Conservation (phyloP, 768 basidiomycete species). For the Mycena chlorophos region DNA sequence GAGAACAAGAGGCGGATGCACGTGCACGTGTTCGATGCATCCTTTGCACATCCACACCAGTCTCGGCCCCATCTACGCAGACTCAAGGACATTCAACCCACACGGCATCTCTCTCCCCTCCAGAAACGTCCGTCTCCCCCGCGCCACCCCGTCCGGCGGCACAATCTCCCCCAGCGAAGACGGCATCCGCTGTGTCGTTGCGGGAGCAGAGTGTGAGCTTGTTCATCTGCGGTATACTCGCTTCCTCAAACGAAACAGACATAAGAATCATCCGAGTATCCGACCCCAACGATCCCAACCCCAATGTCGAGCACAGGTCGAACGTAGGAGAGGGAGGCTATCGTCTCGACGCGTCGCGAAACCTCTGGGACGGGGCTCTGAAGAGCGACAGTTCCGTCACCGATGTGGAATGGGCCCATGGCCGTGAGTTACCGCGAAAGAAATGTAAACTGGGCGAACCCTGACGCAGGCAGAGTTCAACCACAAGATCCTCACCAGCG, state of each 20-base stretch:
- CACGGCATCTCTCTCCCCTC: constrained; percentile 36
- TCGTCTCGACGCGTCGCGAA: constrained; percentile 70
- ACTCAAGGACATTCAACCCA: constrained; percentile 42
- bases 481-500: constrained; percentile 79
- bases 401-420: constrained; percentile 79
- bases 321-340: constrained; percentile 59
- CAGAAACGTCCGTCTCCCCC: constrained; percentile 58
- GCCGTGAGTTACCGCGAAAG: constrained; percentile 41
- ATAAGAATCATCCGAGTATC: constrained; percentile 61
- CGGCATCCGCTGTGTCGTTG: constrained; percentile 64
- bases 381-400: constrained; percentile 79
- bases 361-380: constrained; percentile 76
- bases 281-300: constrained; percentile 40
- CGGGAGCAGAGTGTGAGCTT: constrained; percentile 74
- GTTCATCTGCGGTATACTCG: neutral
- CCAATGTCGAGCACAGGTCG: constrained; percentile 49
- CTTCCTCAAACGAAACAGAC: constrained; percentile 39
- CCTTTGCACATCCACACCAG: constrained; percentile 15
- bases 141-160: constrained; percentile 63
- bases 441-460: neutral
- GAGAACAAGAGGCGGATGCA: too few species aligned
- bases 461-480: constrained; percentile 51
- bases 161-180: constrained; percentile 69
- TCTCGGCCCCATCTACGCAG: constrained; percentile 34
- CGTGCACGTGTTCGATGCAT: neutral